Conservation (phyloP, 164 flowering plant genomes). For the Dillenia suffruticosa region DNA sequence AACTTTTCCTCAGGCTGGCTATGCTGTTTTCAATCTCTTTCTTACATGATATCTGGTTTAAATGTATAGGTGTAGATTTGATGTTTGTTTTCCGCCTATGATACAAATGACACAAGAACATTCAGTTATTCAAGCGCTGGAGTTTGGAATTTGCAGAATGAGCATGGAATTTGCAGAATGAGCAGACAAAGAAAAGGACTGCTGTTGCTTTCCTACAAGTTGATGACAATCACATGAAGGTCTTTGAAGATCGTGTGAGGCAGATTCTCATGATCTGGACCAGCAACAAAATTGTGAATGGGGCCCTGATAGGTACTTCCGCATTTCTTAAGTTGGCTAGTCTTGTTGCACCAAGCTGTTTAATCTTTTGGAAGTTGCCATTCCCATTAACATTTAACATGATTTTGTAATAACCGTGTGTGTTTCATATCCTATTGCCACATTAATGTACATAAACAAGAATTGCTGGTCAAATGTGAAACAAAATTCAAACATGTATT, state of each 20-base stretch:
- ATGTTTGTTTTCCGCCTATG: conserved; percentile 92
- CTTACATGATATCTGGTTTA: not conserved
- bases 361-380: not conserved
- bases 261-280: conserved; percentile 99
- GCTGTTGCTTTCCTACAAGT: conserved; percentile 95
- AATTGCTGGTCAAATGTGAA: conserved; percentile 94
- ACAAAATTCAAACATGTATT: conserved; percentile 96
- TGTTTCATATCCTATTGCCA: conserved; percentile 15
- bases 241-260: conserved; percentile 96
- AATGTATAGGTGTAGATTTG: conserved; percentile 88
- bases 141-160: conserved; percentile 98
- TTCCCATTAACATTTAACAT: not conserved
- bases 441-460: conserved; percentile 99
- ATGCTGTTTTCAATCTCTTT: not conserved
- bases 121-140: conserved; percentile 96
- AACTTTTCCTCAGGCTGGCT: not conserved
- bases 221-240: conserved; percentile 98
- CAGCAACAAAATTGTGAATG: conserved; percentile 98
- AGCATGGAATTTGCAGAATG: conserved; percentile 99
- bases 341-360: not conserved
- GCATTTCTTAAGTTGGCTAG: not conserved
- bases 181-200: conserved; percentile 97
- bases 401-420: conserved; percentile 2
- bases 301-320: conserved; percentile 80
- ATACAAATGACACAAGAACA: conserved; percentile 95